Percentiles rank a stretch among this genome's conserved stretches.
Evolutionary conservation across 805 yeast genomes (phyloP).

Genomic region (Suhomyces sp.): DNA sequence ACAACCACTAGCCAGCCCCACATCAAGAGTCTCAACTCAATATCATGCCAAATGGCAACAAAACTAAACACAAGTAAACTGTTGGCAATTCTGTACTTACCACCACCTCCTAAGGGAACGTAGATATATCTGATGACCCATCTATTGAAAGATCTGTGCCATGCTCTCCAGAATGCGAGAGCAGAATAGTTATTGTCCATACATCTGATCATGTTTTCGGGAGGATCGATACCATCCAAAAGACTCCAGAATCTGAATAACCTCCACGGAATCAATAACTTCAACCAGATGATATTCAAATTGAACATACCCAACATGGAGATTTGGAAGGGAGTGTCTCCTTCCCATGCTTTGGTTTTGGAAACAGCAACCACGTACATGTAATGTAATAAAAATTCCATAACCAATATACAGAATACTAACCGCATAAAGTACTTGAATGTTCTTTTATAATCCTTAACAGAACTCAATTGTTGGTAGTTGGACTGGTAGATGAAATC

Average conservation of each 20-base stretch:
- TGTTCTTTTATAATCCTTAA: constrained; percentile 49
- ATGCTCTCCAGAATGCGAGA: constrained; percentile 95
- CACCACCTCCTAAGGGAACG: constrained; percentile 85
- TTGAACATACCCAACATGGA: constrained; percentile 94
- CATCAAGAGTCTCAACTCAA: constrained; percentile 75
- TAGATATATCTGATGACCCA: constrained; percentile 90
- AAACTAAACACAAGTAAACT: constrained; percentile 86
- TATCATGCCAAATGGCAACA: constrained; percentile 98
- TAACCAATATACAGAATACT: constrained; percentile 68
- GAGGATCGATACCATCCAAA: constrained; percentile 91
- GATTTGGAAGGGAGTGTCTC: constrained; percentile 86
- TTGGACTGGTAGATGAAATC: constrained; percentile 79
- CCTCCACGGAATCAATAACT: constrained; percentile 93
- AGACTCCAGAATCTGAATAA: constrained; percentile 90
- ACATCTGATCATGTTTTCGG: constrained; percentile 96
- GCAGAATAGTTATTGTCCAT: constrained; percentile 94
- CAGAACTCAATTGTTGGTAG: constrained; percentile 55
- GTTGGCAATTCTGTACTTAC: constrained; percentile 66
- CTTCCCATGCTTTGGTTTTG: constrained; percentile 84
- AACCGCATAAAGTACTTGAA: constrained; percentile 66
- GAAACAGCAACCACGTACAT: constrained; percentile 94
- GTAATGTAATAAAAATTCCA: constrained; percentile 87
- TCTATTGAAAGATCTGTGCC: constrained; percentile 93
- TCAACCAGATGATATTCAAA: constrained; percentile 89
- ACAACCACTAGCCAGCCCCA: constrained; percentile 97